Base-by-base conservation (phyloP, 148 eudicot genomes). In the Cornus florida region DNA sequence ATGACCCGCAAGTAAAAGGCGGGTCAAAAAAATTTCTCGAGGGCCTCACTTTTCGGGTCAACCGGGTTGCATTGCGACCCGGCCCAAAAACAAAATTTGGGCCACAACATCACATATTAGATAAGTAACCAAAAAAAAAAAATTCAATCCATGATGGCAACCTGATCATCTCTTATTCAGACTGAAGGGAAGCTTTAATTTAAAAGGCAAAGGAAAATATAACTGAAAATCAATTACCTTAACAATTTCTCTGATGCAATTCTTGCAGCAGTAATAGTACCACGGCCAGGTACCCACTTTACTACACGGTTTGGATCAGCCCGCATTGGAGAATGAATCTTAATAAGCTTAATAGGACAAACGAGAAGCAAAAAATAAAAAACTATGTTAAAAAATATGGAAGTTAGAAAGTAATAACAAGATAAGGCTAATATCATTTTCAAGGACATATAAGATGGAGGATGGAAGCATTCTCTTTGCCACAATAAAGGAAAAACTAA, bases 281-380 rank as follows among this genome's bases (percentile, higher is more conserved):
- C 75, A 56, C 50, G 91, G 84, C 89, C 89, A 53, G 99, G 98
- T 79, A 92, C 87, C 91, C 92, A 86, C 90, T 91, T 96, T 73
- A 96, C 89, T 38, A 79, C 82, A 82, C 99, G 99, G 73, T 92
- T 85, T 76, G 92, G 99, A 82, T 93, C 92, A 74, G 95, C 82
- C 56, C 98, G 97, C 98, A 93, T 87, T 38, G 99, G 99, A 84
- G 99, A 96, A 84, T 91, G 98, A 81, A 96, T 96, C 86, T 88
- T 96, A 69, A 96, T 89, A 81, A 93, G 94, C 99, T 96, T 74
- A 71, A 70, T 43, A 70, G 19, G 60, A 72, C 19, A 77, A 66
- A 13, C 17, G 17, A 32, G 12, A 68, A 75, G 70, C 57, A 39
- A 28, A 20, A 66, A 10, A 66, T 43, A 9, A 22, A n/a, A 35